These are phyloP conservation scores for Hypoxylon sp. DNA, from an alignment of 2,329 filamentous ascomycete genomes.

Conservation along the genomic window DNA sequence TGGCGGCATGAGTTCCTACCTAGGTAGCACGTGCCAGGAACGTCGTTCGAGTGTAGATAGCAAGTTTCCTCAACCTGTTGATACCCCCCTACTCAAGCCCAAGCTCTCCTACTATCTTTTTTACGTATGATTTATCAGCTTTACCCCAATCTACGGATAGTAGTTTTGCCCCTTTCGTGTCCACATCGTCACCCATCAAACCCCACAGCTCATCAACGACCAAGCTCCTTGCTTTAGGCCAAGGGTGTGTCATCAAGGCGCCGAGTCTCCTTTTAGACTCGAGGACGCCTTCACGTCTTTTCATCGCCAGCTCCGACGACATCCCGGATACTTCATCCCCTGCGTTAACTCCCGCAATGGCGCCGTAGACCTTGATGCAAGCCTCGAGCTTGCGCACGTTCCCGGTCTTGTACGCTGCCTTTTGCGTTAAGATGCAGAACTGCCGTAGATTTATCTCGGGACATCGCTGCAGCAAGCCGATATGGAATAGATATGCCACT, in stretches of 20 bases:
- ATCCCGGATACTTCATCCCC: conserved; percentile 12
- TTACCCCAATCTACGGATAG: conserved; percentile 71
- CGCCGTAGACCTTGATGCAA: conserved; percentile 83
- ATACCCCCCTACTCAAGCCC: conserved; percentile 54
- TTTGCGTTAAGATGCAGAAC: conserved; percentile 80
- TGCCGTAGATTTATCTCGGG: conserved; percentile 62
- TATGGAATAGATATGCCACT: conserved; percentile 81
- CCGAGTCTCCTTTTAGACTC: conserved; percentile 77
- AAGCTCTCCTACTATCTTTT: conserved; percentile 60
- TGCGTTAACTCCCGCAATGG: conserved; percentile 64
- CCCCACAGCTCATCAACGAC: conserved; percentile 74
- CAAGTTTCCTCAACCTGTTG: neutral
- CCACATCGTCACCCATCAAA: conserved; percentile 53
- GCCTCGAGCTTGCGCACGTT: conserved; percentile 87
- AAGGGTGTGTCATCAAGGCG: conserved; percentile 83
- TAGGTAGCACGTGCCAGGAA: neutral
- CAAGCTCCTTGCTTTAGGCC: conserved; percentile 77
- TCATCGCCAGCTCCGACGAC: conserved; percentile 43
- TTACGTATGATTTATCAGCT: conserved; percentile 65
- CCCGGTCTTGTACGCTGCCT: conserved; percentile 84
- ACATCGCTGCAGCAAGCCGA: conserved; percentile 62
- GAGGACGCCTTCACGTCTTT: conserved; percentile 62
- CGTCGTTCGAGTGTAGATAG: neutral
- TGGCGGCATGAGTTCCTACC: neutral
- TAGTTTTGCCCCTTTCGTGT: conserved; percentile 54